Evolutionary conservation across 2,329 filamentous ascomycete species (phyloP).

Genomic region (Phyllosticta ampelicida): DNA sequence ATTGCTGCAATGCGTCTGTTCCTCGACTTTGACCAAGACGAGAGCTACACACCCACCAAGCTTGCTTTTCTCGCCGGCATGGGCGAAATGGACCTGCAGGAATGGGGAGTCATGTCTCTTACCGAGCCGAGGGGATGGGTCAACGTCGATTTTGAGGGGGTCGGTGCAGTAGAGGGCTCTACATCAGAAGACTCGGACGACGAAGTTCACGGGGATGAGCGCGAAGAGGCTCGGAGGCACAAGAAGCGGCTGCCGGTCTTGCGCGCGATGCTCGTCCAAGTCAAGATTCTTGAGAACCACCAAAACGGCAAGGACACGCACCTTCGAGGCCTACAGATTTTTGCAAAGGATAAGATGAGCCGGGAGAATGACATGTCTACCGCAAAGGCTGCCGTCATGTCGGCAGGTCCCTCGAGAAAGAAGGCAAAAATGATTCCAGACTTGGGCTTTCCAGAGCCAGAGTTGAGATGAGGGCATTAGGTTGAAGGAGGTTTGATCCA

Average conservation of each 20-base stretch:
- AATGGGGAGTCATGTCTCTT: slow-evolving; percentile 73
- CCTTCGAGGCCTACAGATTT: slow-evolving; percentile 84
- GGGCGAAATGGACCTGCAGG: slow-evolving; percentile 80
- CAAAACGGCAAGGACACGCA: slow-evolving; percentile 99
- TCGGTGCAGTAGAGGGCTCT: slow-evolving; percentile 37
- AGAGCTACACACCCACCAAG: slow-evolving; percentile 92
- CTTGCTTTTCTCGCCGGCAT: slow-evolving; percentile 84
- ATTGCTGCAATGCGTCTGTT: slow-evolving; percentile 72
- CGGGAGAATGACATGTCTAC: slow-evolving; percentile 13
- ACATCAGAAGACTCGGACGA: slow-evolving; percentile 10
- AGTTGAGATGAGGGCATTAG: slow-evolving; percentile 4
- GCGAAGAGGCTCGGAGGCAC: slow-evolving; percentile 34
- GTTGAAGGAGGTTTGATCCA: too few species aligned
- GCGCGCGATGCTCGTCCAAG: slow-evolving; percentile 79
- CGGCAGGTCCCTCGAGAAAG: slow-evolving; percentile 7
- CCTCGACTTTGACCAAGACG: slow-evolving; percentile 84
- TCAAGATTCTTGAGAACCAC: slow-evolving; percentile 89
- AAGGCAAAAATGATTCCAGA: slow-evolving; percentile 7
- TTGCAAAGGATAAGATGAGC: slow-evolving; percentile 36
- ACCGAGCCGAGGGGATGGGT: slow-evolving; percentile 81
- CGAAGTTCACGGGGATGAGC: slow-evolving; percentile 15
- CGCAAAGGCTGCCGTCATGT: background rate
- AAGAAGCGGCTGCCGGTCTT: slow-evolving; percentile 60
- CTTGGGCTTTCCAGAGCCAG: slow-evolving; percentile 5
- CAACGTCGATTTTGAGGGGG: slow-evolving; percentile 60